Conservation (phyloP, 495 filamentous ascomycete genomes). For the Tuber brumale region DNA sequence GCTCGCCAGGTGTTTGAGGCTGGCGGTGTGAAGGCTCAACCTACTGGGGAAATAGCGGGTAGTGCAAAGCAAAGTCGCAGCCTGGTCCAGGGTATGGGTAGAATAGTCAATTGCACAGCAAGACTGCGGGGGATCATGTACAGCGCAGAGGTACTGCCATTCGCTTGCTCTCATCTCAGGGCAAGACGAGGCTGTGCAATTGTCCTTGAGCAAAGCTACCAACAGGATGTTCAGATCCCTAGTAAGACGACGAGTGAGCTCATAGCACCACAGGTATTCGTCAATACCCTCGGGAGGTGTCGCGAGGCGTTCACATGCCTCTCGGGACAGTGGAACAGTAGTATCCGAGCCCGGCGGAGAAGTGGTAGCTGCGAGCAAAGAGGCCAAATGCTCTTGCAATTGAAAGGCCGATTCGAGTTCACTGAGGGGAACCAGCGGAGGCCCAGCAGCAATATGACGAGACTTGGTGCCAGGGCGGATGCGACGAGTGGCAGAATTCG, state of each 20-base stretch:
- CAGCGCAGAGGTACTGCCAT: slow-evolving; percentile 98
- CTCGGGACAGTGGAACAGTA: slow-evolving; percentile 61
- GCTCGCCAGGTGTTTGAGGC: slow-evolving; percentile 78
- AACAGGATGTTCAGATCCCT: slow-evolving; percentile 88
- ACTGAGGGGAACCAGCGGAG: slow-evolving; percentile 72
- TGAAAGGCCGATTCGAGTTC: slow-evolving; percentile 97
- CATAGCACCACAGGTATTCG: slow-evolving; percentile 88
- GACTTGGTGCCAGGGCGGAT: slow-evolving; percentile 90
- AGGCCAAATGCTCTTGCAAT: slow-evolving; percentile 95
- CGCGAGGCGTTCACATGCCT: slow-evolving; percentile 65
- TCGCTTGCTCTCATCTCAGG: slow-evolving; percentile 97
- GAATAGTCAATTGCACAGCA: slow-evolving; percentile 99
- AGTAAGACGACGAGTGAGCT: slow-evolving; percentile 89
- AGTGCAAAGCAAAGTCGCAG: slow-evolving; percentile 79
- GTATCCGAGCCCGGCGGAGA: slow-evolving; percentile 45
- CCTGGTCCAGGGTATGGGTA: slow-evolving; percentile 97
- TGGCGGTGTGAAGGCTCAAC: slow-evolving; percentile 60
- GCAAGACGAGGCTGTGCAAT: slow-evolving; percentile 76
- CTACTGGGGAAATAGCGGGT: slow-evolving; percentile 88
- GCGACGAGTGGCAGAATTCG: slow-evolving; percentile 53
- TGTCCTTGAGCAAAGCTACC: slow-evolving; percentile 83
- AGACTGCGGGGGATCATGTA: slow-evolving; percentile 87
- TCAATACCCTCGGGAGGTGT: slow-evolving; percentile 73
- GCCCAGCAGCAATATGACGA: slow-evolving; percentile 82
- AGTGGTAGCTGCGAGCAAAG: slow-evolving; percentile 75